Conservation (phyloP, 2,329 filamentous ascomycete genomes). For the Aspergillus quadricinctus region DNA sequence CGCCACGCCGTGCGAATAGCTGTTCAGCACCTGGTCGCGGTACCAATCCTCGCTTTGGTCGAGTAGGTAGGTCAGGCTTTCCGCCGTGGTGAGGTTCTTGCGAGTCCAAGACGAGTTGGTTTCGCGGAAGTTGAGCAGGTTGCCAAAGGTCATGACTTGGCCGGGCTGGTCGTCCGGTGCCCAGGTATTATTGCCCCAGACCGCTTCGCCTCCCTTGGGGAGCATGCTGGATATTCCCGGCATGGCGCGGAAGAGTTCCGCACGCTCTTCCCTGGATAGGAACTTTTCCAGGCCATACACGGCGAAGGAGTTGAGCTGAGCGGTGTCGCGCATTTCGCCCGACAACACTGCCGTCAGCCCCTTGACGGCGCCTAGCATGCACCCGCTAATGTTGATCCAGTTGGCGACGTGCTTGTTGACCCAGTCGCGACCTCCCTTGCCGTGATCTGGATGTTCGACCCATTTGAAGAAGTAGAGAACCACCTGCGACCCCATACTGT, state of each 20-base stretch:
- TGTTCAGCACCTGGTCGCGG: slow-evolving; percentile 62
- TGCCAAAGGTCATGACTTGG: slow-evolving; percentile 71
- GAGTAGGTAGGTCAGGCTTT: slow-evolving; percentile 74
- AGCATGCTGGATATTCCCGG: slow-evolving; percentile 96
- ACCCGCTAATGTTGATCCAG: slow-evolving; percentile 98
- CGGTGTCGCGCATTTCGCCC: slow-evolving; percentile 97
- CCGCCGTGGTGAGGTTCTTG: slow-evolving; percentile 73
- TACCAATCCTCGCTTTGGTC: slow-evolving; percentile 84
- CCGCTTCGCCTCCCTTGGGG: slow-evolving; percentile 82
- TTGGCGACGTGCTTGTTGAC: slow-evolving; percentile 85
- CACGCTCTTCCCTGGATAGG: slow-evolving; percentile 80
- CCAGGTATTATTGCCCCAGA: slow-evolving; percentile 89
- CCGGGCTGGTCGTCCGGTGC: slow-evolving; percentile 80
- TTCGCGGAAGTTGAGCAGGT: slow-evolving; percentile 76
- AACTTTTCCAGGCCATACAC: slow-evolving; percentile 98
- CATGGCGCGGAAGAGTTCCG: slow-evolving; percentile 94
- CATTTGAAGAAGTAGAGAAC: slow-evolving; percentile 75
- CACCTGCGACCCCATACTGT: slow-evolving; percentile 98
- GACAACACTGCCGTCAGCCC: slow-evolving; percentile 85
- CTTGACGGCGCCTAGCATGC: slow-evolving; percentile 94
- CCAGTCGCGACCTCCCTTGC: slow-evolving; percentile 79
- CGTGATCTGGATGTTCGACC: slow-evolving; percentile 74
- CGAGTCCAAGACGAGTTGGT: slow-evolving; percentile 58
- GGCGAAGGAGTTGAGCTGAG: slow-evolving; percentile 91
- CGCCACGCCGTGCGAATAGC: slow-evolving; percentile 86